Evolutionary conservation across 495 filamentous ascomycete species (phyloP).

Genomic region (Neurospora cerealis): DNA sequence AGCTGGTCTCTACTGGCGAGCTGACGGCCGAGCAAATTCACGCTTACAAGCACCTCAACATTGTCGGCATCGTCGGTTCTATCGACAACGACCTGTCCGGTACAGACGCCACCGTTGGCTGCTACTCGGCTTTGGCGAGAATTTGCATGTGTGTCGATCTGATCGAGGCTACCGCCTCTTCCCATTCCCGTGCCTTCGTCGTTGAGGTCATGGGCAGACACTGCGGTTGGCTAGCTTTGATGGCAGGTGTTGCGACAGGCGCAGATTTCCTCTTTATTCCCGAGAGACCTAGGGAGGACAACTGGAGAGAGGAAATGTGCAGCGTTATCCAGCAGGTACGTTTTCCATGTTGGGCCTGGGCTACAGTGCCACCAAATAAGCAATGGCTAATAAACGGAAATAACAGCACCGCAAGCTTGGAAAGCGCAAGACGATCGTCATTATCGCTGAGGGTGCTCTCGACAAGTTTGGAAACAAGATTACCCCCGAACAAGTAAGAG

Average conservation of each 20-base stretch:
- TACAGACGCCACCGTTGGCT: slow-evolving; percentile 96
- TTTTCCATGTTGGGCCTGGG: not conserved
- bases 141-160: slow-evolving; percentile 94
- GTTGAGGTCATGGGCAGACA: slow-evolving; percentile 99
- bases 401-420: slow-evolving; percentile 76
- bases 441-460: slow-evolving; percentile 90
- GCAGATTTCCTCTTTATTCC: slow-evolving; percentile 97
- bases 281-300: slow-evolving; percentile 78
- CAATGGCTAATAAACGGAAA: not conserved
- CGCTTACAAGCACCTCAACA: slow-evolving; percentile 76
- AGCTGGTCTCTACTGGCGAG: slow-evolving; percentile 62
- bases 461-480: slow-evolving; percentile 83
- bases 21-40: slow-evolving; percentile 58
- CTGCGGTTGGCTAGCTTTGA: slow-evolving; percentile 95
- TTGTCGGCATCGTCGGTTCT: slow-evolving; percentile 90
- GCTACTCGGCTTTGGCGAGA: slow-evolving; percentile 81
- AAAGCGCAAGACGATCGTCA: slow-evolving; percentile 96
- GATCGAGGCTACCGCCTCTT: slow-evolving; percentile 92
- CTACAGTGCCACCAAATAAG: not conserved
- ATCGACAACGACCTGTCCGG: slow-evolving; percentile 98
- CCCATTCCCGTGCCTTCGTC: slow-evolving; percentile 96
- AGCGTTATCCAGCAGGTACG: slow-evolving; percentile 64
- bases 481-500: slow-evolving; percentile 67
- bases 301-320: slow-evolving; percentile 90
- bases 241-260: slow-evolving; percentile 91